Conservation (phyloP, 139 green algal genomes). For the Gonium pectorale region DNA sequence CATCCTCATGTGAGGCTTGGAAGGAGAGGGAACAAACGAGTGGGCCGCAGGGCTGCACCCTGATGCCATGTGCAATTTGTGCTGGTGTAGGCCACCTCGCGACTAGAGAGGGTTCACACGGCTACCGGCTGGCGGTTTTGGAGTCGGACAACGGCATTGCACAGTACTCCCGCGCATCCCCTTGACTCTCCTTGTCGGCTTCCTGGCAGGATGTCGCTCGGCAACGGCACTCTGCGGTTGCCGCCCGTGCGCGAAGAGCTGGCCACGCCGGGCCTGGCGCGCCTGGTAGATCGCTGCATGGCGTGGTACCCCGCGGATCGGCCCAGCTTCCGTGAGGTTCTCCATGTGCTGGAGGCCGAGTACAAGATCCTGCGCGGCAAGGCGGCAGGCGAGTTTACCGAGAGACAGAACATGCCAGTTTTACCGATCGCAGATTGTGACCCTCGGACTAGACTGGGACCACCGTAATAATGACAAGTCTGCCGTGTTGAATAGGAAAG, state of each 20-base stretch:
- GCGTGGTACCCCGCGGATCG: constrained; percentile 46
- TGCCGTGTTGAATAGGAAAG: no score
- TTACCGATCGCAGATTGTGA: no score
- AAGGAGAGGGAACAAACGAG: not conserved
- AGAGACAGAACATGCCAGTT: no score
- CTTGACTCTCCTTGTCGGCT: no score
- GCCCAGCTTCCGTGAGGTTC: constrained; percentile 64
- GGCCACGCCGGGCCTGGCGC: constrained; percentile 33
- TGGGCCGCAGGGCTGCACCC: no score
- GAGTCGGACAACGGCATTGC: no score
- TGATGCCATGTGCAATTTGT: no score
- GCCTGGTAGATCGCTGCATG: constrained; percentile 58
- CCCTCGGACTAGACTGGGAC: no score
- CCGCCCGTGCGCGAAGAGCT: constrained; percentile 42
- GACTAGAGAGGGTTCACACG: no score
- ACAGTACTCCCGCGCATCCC: constrained; percentile 27
- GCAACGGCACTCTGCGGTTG: constrained; percentile 58
- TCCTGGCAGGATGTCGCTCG: constrained; percentile 48
- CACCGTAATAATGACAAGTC: no score
- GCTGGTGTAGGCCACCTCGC: no score
- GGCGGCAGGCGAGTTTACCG: constrained; percentile 42
- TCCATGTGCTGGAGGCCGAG: constrained; percentile 65
- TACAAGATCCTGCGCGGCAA: constrained; percentile 56
- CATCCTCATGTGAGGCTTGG: constrained; percentile 55
- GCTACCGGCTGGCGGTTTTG: no score